Conservation (phyloP, 2,329 filamentous ascomycete species). For the Trichoderma sp. region DNA sequence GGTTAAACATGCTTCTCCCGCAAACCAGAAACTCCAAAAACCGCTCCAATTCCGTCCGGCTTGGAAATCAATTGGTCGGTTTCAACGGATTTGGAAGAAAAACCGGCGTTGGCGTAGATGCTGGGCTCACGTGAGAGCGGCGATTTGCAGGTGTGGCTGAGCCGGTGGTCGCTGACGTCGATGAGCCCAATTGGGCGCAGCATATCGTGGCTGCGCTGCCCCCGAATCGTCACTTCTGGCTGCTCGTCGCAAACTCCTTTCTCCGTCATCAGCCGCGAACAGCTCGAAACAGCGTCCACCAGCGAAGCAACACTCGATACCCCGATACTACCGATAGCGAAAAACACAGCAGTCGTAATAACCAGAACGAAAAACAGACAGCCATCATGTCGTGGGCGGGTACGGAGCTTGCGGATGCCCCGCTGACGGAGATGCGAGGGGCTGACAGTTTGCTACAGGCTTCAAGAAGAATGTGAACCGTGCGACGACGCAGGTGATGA, state of each 20-base stretch:
- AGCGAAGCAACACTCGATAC: not conserved
- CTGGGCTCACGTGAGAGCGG: conserved; percentile 38
- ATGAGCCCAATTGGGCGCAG: conserved; percentile 39
- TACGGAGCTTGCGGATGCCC: conserved; percentile 43
- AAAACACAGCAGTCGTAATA: not conserved
- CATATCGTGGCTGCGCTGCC: conserved; percentile 39
- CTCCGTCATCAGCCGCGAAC: conserved; percentile 34
- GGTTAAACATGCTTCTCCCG: conserved; percentile 41
- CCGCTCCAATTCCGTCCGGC: conserved; percentile 15
- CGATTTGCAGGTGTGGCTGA: conserved; percentile 28
- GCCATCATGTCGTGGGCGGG: conserved; percentile 72
- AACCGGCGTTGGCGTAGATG: conserved; percentile 27
- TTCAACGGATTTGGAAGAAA: not conserved
- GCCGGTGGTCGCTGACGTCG: conserved; percentile 34
- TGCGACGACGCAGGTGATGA: conserved; percentile 99
- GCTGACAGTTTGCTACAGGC: conserved; percentile 42
- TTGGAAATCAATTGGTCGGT: conserved; percentile 12
- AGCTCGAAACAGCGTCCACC: conserved; percentile 29
- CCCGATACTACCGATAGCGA: not conserved
- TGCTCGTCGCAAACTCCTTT: conserved; percentile 31
- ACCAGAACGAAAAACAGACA: conserved; percentile 34
- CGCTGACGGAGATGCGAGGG: conserved; percentile 34
- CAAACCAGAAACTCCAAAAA: conserved; percentile 26
- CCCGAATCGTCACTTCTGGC: conserved; percentile 30
- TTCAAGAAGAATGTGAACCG: conserved; percentile 93